phyloP scores from a whole-genome alignment of 1,139 yeast genomes.

The Meyerozyma smithsonii region DNA sequence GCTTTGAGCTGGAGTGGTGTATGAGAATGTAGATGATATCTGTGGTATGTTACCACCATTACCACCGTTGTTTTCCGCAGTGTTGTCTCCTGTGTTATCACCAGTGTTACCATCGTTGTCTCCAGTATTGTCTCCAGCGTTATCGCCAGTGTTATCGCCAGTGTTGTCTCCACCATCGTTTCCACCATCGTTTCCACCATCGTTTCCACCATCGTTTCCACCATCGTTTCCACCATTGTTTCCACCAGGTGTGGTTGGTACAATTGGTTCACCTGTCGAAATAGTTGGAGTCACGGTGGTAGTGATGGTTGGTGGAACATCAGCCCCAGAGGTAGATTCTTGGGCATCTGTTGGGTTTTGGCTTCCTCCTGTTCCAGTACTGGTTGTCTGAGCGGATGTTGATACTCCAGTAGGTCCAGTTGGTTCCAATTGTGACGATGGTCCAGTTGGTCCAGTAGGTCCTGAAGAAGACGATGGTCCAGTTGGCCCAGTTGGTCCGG shows the following conservation, averaged over 20 bases:
- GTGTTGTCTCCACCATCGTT: neutral
- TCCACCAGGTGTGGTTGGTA: constrained; percentile 1
- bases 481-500: neutral
- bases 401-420: neutral
- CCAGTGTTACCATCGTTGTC: neutral
- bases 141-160: neutral
- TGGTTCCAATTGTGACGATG: neutral
- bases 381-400: neutral
- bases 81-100: neutral
- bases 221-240: constrained; percentile 1
- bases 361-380: neutral
- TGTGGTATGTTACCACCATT: neutral
- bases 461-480: neutral
- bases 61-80: neutral
- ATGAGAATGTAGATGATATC: neutral
- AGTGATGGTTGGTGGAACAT: neutral
- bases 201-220: neutral
- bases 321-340: neutral
- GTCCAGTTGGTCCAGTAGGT: neutral
- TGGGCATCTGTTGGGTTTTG: neutral
- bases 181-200: neutral
- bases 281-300: neutral
- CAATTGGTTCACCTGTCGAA: neutral
- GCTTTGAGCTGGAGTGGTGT: neutral
- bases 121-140: neutral